Conservation (phyloP, 345 rosid species). For the Salix koriyanagi region DNA sequence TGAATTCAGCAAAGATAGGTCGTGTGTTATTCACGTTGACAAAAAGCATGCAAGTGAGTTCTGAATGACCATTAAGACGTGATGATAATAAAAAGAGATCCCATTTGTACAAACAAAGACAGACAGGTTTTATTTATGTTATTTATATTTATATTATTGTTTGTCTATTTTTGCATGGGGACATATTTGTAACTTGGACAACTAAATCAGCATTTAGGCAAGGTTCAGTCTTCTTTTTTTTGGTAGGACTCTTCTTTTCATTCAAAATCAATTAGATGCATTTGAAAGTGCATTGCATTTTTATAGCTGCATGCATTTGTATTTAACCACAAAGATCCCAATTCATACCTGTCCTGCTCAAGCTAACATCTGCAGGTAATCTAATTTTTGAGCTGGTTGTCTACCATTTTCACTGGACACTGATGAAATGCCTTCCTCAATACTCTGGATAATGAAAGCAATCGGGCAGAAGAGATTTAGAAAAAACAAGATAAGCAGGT, state of each 20-base stretch:
- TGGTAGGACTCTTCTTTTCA: background rate
- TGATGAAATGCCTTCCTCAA: conserved; percentile 74
- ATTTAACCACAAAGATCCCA: background rate
- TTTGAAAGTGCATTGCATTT: background rate
- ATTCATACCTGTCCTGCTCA: conserved; percentile 24
- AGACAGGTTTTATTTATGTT: background rate
- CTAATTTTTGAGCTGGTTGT: conserved; percentile 27
- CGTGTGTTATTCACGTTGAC: background rate
- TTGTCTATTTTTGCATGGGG: background rate
- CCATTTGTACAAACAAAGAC: background rate
- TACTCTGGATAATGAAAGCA: conserved; percentile 48
- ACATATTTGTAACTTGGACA: background rate
- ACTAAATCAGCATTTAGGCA: background rate
- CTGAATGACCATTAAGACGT: background rate
- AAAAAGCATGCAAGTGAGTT: background rate
- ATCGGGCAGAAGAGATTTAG: conserved; percentile 2
- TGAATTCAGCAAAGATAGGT: background rate
- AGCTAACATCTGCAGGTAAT: conserved; percentile 12
- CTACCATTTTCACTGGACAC: conserved; percentile 27
- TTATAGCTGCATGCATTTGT: background rate
- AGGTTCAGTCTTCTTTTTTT: background rate
- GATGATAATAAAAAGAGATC: background rate
- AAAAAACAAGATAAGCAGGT: background rate
- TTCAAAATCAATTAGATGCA: background rate
- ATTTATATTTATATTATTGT: background rate